Evolutionary conservation across 441 rosid genomes (phyloP), one percentile per base, ranked within the genome.

Genomic region (Mallotus japonicus): DNA sequence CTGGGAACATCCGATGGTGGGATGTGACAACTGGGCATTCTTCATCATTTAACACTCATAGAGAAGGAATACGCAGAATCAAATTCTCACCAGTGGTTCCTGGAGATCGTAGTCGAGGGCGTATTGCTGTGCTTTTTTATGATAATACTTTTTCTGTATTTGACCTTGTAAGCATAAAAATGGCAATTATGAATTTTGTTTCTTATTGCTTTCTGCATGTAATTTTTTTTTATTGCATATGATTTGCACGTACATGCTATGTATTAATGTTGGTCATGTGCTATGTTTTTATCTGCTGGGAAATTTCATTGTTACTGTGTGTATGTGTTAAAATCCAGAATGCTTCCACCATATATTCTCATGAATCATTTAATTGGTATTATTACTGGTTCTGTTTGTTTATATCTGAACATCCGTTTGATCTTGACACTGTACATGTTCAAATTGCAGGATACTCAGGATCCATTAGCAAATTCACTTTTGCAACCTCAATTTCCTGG

Each of bases 1-100:
- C 96, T 32, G 98, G 99, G 78, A 91, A 87, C 85, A 90, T 95
- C 81, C 82, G 99, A 82, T 95, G 99, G 99, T 95, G 99, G 99
- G 99, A 95, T 87, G 96, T 95, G 77, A 93, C 88, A 75, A 91
- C 89, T 82, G 99, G 99, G 63, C 92, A 91, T 73, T 92, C 99
- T 73, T 95, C 99, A 74, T 91, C 97, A 79, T 92, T 95, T 74
- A 90, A 88, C 83, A 88, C 93, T 73, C 93, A 93, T 62, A 85
- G 93, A 83, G 98, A 95, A 72, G 99, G 98, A 80, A 87, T 95
- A 66, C 86, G 97, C 75, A 87, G 99, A 85, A 88, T 95, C 81
- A 95, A 92, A 80, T 95, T 95, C 81, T 95, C 99, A 66, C 99
- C 98, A 77, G 85, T 91, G 80, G 97, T 95, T 81, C 83, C 86